Percentiles rank a stretch among this genome's conserved stretches.
phyloP scores from a whole-genome alignment of 257 asterid species.

The Rhazya stricta region DNA sequence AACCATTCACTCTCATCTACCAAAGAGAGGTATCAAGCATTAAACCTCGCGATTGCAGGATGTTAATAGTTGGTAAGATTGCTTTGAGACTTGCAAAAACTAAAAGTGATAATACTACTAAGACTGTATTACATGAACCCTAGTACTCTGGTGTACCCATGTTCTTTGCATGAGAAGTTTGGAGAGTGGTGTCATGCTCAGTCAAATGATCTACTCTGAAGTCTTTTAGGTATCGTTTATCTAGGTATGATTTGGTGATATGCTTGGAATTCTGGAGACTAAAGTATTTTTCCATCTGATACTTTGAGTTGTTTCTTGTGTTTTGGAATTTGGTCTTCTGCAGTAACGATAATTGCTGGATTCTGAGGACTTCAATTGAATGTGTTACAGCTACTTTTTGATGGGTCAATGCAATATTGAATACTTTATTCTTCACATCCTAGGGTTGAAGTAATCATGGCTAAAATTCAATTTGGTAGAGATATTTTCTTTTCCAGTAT shows the following conservation, averaged over 20 bases:
- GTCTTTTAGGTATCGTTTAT: slow-evolving; percentile 30
- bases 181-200: slow-evolving; percentile 39
- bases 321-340: not conserved
- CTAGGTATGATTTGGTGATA: slow-evolving; percentile 10
- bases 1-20: slow-evolving; percentile 76
- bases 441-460: not conserved
- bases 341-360: slow-evolving; percentile 1
- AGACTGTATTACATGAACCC: slow-evolving; percentile 38
- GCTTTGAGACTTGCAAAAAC: slow-evolving; percentile 83
- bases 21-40: slow-evolving; percentile 96
- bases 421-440: not conserved
- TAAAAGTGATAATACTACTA: slow-evolving; percentile 54
- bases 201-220: slow-evolving; percentile 41
- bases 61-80: slow-evolving; percentile 98
- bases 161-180: slow-evolving; percentile 48
- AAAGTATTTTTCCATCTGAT: slow-evolving; percentile 4
- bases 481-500: not conserved
- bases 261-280: slow-evolving; percentile 7
- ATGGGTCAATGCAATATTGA: not conserved
- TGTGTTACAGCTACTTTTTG: not conserved
- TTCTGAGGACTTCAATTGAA: not conserved
- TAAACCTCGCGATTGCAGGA: slow-evolving; percentile 88
- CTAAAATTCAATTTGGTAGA: not conserved
- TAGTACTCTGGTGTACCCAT: slow-evolving; percentile 54
- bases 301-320: slow-evolving; percentile 11